phyloP scores from a whole-genome alignment of 2,329 filamentous ascomycete genomes.

The Tetracladium maxilliforme region DNA sequence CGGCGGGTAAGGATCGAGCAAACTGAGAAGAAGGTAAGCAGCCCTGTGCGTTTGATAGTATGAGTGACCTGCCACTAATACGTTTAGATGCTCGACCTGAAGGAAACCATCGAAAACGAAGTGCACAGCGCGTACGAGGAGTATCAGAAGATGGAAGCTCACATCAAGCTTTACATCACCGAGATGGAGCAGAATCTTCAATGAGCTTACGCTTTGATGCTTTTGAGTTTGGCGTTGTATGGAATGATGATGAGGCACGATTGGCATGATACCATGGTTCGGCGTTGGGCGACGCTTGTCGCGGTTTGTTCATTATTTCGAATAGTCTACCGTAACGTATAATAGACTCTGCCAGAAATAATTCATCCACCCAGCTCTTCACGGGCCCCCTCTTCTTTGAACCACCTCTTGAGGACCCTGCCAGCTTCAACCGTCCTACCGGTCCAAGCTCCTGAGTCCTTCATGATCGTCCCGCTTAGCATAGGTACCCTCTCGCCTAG shows the following conservation, averaged over 20 bases:
- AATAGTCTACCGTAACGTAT: conserved; percentile 3
- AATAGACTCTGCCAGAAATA: conserved; percentile 1
- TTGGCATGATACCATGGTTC: no score
- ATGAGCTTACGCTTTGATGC: not conserved
- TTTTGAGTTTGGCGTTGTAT: not conserved
- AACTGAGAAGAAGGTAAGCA: conserved; percentile 87
- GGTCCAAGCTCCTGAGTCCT: conserved; percentile 37
- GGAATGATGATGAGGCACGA: conserved; percentile 14
- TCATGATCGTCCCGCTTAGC: conserved; percentile 38
- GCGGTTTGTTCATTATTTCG: no score
- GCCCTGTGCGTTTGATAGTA: conserved; percentile 1
- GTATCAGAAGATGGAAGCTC: conserved; percentile 93
- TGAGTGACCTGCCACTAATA: conserved; percentile 2
- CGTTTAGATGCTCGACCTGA: conserved; percentile 82
- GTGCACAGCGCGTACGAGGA: conserved; percentile 82
- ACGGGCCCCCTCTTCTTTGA: conserved; percentile 25
- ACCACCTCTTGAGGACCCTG: conserved; percentile 51
- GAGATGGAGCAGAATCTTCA: conserved; percentile 72
- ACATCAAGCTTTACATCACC: conserved; percentile 94
- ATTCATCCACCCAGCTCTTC: conserved; percentile 6
- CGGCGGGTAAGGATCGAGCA: conserved; percentile 90
- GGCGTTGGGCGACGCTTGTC: no score
- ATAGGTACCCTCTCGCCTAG: conserved; percentile 43
- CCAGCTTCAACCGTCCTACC: conserved; percentile 42
- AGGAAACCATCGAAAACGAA: conserved; percentile 93